Conservation (phyloP, 2,329 filamentous ascomycete species). For the Kalaharituber pfeilii region DNA sequence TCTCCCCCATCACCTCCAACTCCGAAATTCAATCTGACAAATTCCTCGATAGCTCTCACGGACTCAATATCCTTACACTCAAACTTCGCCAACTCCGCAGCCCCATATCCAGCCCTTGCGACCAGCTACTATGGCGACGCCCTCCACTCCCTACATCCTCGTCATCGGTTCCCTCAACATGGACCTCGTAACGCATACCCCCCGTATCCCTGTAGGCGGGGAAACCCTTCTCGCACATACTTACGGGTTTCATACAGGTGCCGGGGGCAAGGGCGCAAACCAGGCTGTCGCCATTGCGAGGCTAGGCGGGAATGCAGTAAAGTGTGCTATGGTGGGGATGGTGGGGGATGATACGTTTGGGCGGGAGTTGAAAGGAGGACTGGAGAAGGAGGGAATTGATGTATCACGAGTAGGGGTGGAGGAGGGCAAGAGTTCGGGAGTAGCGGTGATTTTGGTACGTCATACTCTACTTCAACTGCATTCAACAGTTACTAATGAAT, state of each 20-base stretch:
- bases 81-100: too few species aligned
- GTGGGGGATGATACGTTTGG: slow-evolving; percentile 55
- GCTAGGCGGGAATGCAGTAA: slow-evolving; percentile 38
- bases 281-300: slow-evolving; percentile 81
- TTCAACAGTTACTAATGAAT: too few species aligned
- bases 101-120: too few species aligned
- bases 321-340: slow-evolving; percentile 55
- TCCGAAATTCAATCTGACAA: too few species aligned
- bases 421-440: slow-evolving; percentile 41
- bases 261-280: slow-evolving; percentile 89
- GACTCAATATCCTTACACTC: too few species aligned
- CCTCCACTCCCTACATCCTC: slow-evolving; percentile 37
- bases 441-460: slow-evolving; percentile 31
- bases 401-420: slow-evolving; percentile 35
- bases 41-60: too few species aligned
- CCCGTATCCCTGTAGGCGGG: slow-evolving; percentile 64
- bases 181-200: slow-evolving; percentile 76
- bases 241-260: slow-evolving; percentile 37
- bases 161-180: slow-evolving; percentile 88
- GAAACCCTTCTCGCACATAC: slow-evolving; percentile 47
- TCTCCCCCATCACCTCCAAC: too few species aligned
- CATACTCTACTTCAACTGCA: not conserved
- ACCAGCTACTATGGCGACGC: not conserved
- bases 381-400: slow-evolving; percentile 46
- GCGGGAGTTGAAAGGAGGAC: slow-evolving; percentile 38